These are phyloP conservation scores for Talaromyces atroroseus DNA, from an alignment of 2,329 filamentous ascomycete genomes.

Conservation along the genomic window DNA sequence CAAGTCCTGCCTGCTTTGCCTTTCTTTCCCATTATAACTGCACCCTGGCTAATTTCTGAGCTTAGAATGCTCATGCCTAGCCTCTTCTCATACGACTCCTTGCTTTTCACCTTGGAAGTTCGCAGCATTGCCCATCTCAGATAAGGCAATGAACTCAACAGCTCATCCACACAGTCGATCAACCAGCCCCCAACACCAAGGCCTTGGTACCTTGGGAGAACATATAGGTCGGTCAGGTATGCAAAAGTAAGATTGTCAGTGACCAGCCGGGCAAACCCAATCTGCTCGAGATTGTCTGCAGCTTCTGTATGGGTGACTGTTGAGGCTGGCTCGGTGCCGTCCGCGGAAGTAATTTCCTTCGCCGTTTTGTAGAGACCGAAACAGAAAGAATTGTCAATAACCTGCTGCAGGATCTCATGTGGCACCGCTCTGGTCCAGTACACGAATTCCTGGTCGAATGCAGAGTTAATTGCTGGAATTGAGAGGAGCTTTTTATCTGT, in stretches of 20 bases:
- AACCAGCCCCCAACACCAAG: slow-evolving; percentile 62
- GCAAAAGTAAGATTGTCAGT: slow-evolving; percentile 66
- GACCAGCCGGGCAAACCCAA: slow-evolving; percentile 59
- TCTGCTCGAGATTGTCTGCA: slow-evolving; percentile 29
- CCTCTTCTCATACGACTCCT: not conserved
- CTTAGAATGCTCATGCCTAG: not conserved
- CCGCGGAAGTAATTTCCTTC: not conserved
- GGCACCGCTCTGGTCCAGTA: slow-evolving; percentile 57
- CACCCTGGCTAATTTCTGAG: not conserved
- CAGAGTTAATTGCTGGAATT: slow-evolving; percentile 49
- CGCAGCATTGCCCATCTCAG: slow-evolving; percentile 55
- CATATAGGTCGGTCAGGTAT: slow-evolving; percentile 65
- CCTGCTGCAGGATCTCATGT: slow-evolving; percentile 44
- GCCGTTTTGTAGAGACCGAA: slow-evolving; percentile 49
- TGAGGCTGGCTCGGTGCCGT: not conserved
- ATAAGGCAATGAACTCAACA: slow-evolving; percentile 49
- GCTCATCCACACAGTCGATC: slow-evolving; percentile 55
- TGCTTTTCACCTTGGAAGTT: not conserved
- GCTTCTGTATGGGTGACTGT: not conserved
- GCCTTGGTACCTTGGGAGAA: slow-evolving; percentile 55
- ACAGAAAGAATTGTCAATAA: slow-evolving; percentile 55
- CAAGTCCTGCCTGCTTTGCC: not conserved
- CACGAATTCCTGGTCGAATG: slow-evolving; percentile 52
- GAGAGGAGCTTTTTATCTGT: slow-evolving; percentile 55
- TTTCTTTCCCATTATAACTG: slow-evolving; percentile 3